Percentiles rank a stretch among this genome's conserved stretches.
phyloP scores from a whole-genome alignment of 371 early-diverging fungal species.

The Mortierella sp. region DNA sequence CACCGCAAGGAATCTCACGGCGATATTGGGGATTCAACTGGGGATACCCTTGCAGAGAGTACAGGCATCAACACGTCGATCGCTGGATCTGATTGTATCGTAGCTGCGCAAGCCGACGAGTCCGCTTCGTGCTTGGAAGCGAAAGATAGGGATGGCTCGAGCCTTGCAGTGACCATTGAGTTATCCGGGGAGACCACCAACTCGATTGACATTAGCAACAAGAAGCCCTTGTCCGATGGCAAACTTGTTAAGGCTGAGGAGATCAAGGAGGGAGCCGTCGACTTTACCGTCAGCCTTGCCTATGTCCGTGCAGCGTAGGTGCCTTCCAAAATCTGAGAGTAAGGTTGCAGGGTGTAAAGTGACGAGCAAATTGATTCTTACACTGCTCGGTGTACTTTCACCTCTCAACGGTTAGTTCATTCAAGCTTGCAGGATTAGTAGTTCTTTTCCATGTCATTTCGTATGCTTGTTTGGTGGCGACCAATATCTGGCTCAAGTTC shows the following conservation, averaged over 20 bases:
- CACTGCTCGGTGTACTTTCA: background rate
- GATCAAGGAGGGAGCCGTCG: constrained; percentile 30
- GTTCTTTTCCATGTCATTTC: constrained; percentile 8
- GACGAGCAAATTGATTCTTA: background rate
- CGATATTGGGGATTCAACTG: background rate
- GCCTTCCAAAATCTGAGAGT: background rate
- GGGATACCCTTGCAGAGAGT: background rate
- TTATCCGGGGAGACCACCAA: background rate
- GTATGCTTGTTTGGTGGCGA: constrained; percentile 24
- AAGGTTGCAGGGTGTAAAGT: background rate
- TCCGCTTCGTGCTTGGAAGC: background rate
- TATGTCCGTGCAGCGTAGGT: constrained; percentile 38
- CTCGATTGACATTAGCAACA: background rate
- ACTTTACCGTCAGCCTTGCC: background rate
- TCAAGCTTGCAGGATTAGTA: constrained; percentile 24
- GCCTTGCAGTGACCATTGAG: background rate
- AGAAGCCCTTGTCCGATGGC: background rate
- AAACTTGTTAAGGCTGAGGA: constrained; percentile 30
- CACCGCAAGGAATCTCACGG: constrained; percentile 38
- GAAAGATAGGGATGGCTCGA: background rate
- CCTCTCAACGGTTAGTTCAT: constrained; percentile 15
- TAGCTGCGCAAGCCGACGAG: background rate
- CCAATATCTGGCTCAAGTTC: constrained; percentile 77
- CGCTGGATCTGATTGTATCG: background rate
- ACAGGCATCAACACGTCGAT: background rate